Evolutionary conservation across 805 yeast genomes (phyloP), one percentile per base, ranked within the genome.

Genomic region (Kregervanrija fluxuum): DNA sequence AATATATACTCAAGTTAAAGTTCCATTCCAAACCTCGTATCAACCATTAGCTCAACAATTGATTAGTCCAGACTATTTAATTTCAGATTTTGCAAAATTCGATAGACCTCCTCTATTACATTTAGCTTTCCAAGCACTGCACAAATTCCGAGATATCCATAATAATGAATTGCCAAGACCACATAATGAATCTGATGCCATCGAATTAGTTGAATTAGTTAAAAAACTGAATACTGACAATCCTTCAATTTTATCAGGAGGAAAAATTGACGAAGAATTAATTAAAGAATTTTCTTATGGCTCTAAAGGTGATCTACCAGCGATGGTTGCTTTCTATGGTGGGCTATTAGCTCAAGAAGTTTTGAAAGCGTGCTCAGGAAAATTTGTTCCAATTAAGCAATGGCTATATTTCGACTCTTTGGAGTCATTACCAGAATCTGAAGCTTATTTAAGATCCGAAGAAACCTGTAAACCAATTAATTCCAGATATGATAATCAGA

Each of bases 301-400:
- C 62, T 83, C 97, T 2, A 74, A 81, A 42, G 99, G 99, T 66
- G 96, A 91, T 56, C 66, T 91, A 40, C 95, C 96, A 15, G 95
- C 91, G 33, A 67, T 88, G 60, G 81, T 79, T 52, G 97, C 97
- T 2, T 83, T 90, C 49, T 77, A 80, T 57, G 99, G 99, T 64
- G 98, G 98, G 32, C 70, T 91, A 44, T 83, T 87, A 38, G 99
- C 99, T 3, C 99, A 93, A 66, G 99, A 93, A 67, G 96, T 87
- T 15, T 74, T 93, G 60, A 93, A 93, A 68, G 95, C 95, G 37
- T 85, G 90, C 55, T 86, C 97, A 10, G 95, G 97, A 41, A 93
- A 93, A 67, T 93, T 90, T 59, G 79, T 82, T n/a, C 99, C 99
- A 8, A 70, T 91, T 43, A 83, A 85, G 63, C 99, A 93, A 69